Evolutionary conservation across 352 stramenopile species (phyloP).

Genomic region (Phytophthora ohioensis): DNA sequence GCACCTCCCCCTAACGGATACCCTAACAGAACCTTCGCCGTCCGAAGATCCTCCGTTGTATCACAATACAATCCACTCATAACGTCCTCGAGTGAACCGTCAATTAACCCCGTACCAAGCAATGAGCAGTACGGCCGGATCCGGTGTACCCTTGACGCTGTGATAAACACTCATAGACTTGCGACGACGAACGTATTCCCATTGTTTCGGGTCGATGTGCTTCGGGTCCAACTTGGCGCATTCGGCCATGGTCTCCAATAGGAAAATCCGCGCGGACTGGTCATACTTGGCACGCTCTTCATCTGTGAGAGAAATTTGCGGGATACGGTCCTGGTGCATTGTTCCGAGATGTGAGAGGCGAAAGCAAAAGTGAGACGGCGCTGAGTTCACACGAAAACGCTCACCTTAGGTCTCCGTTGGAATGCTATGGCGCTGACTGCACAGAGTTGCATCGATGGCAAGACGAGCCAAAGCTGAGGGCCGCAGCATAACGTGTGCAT

Average conservation of each 20-base stretch:
- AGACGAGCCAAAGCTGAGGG: constrained; percentile 1
- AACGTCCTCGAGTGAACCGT: too few relatives aligned
- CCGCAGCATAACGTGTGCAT: too few relatives aligned
- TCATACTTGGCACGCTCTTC: constrained; percentile 42
- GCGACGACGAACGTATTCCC: constrained; percentile 37
- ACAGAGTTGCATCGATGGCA: constrained; percentile 11
- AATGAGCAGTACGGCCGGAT: too few relatives aligned
- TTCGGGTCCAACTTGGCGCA: constrained; percentile 35
- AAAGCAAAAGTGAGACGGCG: constrained; percentile 20
- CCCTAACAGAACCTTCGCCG: too few relatives aligned
- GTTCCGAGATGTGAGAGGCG: background rate
- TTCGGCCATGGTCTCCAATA: constrained; percentile 39
- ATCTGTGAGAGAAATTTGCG: constrained; percentile 35
- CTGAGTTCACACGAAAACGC: background rate
- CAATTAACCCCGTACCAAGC: too few relatives aligned
- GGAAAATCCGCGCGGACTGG: constrained; percentile 30
- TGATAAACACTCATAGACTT: background rate
- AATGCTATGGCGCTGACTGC: background rate
- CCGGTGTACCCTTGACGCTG: too few relatives aligned
- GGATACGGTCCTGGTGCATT: constrained; percentile 26
- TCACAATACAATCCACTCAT: too few relatives aligned
- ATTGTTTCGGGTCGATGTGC: constrained; percentile 29
- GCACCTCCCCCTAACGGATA: too few relatives aligned
- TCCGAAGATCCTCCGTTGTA: too few relatives aligned
- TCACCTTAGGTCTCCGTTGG: too few relatives aligned